Base-by-base conservation (phyloP, 1,284 basidiomycete genomes). In the Malassezia globosa region DNA sequence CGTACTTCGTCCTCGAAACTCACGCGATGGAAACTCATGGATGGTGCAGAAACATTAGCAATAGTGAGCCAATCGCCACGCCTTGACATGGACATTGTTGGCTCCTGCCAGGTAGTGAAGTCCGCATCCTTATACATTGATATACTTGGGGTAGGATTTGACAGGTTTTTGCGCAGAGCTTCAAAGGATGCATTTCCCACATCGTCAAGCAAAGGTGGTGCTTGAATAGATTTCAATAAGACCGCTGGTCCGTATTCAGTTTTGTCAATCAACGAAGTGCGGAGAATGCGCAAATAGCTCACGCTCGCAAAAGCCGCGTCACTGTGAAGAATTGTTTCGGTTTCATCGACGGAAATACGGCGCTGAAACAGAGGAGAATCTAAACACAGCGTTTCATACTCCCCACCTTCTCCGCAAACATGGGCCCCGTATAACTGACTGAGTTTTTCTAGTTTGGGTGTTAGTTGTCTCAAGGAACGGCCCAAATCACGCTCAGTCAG, bases 321-420 rank as follows among this genome's bases (percentile, higher is more conserved):
- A 10, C 56, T 48, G 41, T 69, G 67, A 2, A 66, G 38, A 13
- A 69, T 60, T n/a, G 54, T 56, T 48, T 64, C 59, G 0, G 47
- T 56, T 24, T 62, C 46, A 3, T 54, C 48, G 83, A 96, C 71
- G 3, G 75, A 69, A 35, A 99, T 82, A 10, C 79, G 77, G 39
- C 78, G 77, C 59, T 84, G 85, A 78, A 94, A 97, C 18, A 95
- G 66, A 0, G 90, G 87, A 53, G 83, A 85, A 62, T 96, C 87
- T 18, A 92, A 75, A 1, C 92, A 94, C 48, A 96, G 74, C 0
- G 85, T 87, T 72, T 99, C 94, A 71, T 96, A 99, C 75, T 99
- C 94, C 1, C 94, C 94, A 2, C 94, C 94, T 74, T 99, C 94
- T 4, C 94, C 94, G 56, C 90, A 95, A 1, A 94, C 80, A 72